A percentile compares a stretch with the other conserved stretches of the same genome.
phyloP scores from a whole-genome alignment of 2,329 filamentous ascomycete species.

The Emergomyces africanus region DNA sequence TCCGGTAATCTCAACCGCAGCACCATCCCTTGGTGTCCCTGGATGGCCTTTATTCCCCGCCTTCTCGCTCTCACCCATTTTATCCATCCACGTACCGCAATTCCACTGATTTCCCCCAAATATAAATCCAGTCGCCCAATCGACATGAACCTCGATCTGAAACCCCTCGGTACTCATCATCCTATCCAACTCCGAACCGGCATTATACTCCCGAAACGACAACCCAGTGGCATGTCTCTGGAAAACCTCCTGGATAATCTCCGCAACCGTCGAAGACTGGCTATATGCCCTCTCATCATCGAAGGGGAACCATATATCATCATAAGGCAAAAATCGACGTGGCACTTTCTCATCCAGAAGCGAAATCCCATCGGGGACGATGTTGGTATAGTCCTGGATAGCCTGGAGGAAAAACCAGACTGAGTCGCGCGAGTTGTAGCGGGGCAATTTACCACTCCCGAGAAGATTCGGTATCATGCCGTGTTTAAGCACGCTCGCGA shows the following conservation, averaged over 20 bases:
- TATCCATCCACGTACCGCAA: slow-evolving; percentile 99
- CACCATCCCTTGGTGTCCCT: slow-evolving; percentile 91
- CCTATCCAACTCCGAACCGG: slow-evolving; percentile 71
- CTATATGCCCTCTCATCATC: slow-evolving; percentile 81
- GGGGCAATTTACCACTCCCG: slow-evolving; percentile 68
- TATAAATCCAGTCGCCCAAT: slow-evolving; percentile 83
- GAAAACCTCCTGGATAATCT: slow-evolving; percentile 84
- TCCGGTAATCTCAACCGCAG: slow-evolving; percentile 89
- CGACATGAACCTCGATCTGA: slow-evolving; percentile 77
- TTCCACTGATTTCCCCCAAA: slow-evolving; percentile 91
- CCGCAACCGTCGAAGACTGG: slow-evolving; percentile 65
- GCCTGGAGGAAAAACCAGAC: slow-evolving; percentile 97
- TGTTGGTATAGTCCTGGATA: slow-evolving; percentile 81
- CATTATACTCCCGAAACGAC: slow-evolving; percentile 89
- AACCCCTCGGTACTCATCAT: slow-evolving; percentile 93
- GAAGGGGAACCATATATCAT: slow-evolving; percentile 83
- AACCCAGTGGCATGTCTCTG: slow-evolving; percentile 85
- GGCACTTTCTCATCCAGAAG: slow-evolving; percentile 66
- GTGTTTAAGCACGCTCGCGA: slow-evolving; percentile 92
- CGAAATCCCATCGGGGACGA: slow-evolving; percentile 62
- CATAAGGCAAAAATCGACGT: slow-evolving; percentile 82
- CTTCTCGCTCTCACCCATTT: slow-evolving; percentile 96
- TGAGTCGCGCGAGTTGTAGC: slow-evolving; percentile 93
- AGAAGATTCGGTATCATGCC: slow-evolving; percentile 96
- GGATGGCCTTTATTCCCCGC: slow-evolving; percentile 88